Base-by-base conservation (phyloP, 2,329 filamentous ascomycete species). In the Grosmannia clavigera region DNA sequence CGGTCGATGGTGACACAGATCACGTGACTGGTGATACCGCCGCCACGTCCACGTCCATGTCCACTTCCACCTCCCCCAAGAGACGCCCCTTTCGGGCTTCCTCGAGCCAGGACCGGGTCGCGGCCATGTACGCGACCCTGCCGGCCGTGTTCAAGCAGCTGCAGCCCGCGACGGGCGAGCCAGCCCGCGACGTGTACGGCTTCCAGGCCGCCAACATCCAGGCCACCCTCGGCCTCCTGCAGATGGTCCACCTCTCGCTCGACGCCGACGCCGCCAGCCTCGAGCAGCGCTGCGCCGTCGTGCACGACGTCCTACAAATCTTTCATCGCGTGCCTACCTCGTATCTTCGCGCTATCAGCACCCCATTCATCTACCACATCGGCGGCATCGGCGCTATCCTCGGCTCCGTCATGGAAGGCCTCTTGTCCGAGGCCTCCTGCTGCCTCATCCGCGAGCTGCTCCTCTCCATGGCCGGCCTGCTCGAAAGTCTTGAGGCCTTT, bases 121-220 rank as follows among this genome's bases (percentile, higher is more conserved):
- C 66, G 48, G 63, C 65, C 38, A 65, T 67, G 60, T 71, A 69
- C 57, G n/a, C 62, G 5, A 60, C 64, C 14, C 63, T 71, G 56
- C 70, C 68, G 6, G n/a, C 58, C 3, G 64, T 66, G 40, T 70
- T 69, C 63, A 68, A 68, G 60, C 65, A 70, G 52, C 65, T 66
- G 22, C 66, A 64, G 9, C 63, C 62, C 5, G 64, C 66, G 25
- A 68, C 68, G 0, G 66, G 65, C 35, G 65, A 69, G 52, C 59
- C 66, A 5, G 66, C 64, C 5, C 65, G 65, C 38, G 72, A 73
- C 59, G 61, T 68, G 1, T 70, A 68, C 52, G 68, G 70, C 0
- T 73, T 72, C 58, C 71, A 73, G 58, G 69, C 71, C 0, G 71
- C 71, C 57, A 73, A 72, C 48, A 72, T 73, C 43, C 67, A 68